Conservation (phyloP, 192 early-diverging fungal species). For the Backusella morwellensis region DNA sequence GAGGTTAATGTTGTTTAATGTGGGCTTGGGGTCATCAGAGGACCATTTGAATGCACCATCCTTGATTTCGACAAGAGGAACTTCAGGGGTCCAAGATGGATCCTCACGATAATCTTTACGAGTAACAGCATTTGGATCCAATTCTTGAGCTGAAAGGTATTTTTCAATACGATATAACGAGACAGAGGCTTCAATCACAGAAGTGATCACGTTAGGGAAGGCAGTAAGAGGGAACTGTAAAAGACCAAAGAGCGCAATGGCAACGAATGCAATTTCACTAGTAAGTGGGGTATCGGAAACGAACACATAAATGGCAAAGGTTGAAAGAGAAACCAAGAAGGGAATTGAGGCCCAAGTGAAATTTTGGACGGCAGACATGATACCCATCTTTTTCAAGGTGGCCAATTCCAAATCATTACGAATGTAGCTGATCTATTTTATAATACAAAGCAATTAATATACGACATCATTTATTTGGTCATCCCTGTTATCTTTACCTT, state of each 20-base stretch:
- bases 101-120: conserved; percentile 34
- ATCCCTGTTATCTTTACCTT: conserved; percentile 42
- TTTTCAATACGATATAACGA: conserved; percentile 76
- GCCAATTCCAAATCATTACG: conserved; percentile 75
- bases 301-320: conserved; percentile 75
- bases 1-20: conserved; percentile 41
- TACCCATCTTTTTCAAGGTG: conserved; percentile 73
- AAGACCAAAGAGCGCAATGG: conserved; percentile 89
- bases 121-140: conserved; percentile 66
- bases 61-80: conserved; percentile 44
- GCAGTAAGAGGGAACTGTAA: conserved; percentile 84
- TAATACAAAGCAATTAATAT: background rate
- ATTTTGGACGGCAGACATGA: conserved; percentile 62
- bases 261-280: conserved; percentile 76
- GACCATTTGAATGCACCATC: conserved; percentile 59
- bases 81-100: conserved; percentile 13
- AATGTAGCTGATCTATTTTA: conserved; percentile 47
- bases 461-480: background rate
- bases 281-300: conserved; percentile 54
- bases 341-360: conserved; percentile 85
- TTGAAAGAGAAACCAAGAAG: conserved; percentile 83
- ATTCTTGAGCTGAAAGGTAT: conserved; percentile 80
- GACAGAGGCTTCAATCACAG: conserved; percentile 79
- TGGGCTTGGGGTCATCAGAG: conserved; percentile 33
- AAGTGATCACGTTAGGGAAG: conserved; percentile 80